Base-by-base conservation (phyloP, 176 grass and related monocot genomes). In the Aegilops umbellulata region DNA sequence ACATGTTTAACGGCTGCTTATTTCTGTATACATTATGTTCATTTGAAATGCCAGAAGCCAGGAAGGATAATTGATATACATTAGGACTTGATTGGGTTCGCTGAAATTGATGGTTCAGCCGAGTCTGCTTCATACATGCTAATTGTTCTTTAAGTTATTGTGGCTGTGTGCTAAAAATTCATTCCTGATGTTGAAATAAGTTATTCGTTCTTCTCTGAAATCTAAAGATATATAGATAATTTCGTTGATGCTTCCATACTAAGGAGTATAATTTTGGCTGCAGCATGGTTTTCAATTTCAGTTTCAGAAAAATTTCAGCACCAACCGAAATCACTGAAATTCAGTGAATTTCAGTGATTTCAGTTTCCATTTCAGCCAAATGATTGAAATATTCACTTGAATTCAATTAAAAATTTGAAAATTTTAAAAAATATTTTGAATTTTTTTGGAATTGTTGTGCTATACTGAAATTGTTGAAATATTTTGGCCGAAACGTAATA, bases 181-280 rank as follows among this genome's bases (percentile, higher is more conserved):
- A 17, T 10, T 64, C 19, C 20, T 35, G 19, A 25, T 76, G 58
- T 65, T 42, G 16, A 64, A 46, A 32, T 49, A 32, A 39, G 4
- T 7, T 16, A 1, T 24, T 3, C 9, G 6, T 75, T 76, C 6
- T 10, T 84, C 10, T 10, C 9, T 32, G 27, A 51, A 47, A 51
- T 61, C 10, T 20, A 12, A 73, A 44, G 10, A 0, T 61, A 26
- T 22, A 19, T 17, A 30, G n/a, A 16, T 27, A 29, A 19, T 71
- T 83, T 0, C 0, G 2, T 27, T 61, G 53, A 22, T 41, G 34
- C 19, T 62, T 17, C 24, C 20, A 0, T 6, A 8, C 35, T 60
- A 8, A 36, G 9, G 42, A 14, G 10, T 61, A 53, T 67, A 42
- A 23, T 34, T 86, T 75, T 92, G 7, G 20, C 67, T 90, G 92